Base-by-base conservation (phyloP, 345 rosid genomes). In the Toxicodendron radicans region DNA sequence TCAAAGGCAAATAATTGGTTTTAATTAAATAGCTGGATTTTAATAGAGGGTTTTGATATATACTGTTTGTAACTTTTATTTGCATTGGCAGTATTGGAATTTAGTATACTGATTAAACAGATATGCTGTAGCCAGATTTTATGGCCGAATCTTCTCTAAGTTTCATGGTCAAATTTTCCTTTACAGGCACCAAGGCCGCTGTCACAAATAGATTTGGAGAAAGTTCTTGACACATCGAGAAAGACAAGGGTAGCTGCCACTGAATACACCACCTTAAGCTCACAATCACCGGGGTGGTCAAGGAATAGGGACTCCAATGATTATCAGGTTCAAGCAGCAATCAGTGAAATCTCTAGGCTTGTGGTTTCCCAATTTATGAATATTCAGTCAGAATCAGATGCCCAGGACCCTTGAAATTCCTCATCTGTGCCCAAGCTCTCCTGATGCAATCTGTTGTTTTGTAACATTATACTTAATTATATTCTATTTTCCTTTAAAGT, bases 171-270 rank as follows among this genome's bases (percentile, higher is more conserved):
- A 7, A 9, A 16, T 41, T 6, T 62, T 78, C 12, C 35, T 76
- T 66, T 45, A 33, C 84, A 95, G 99, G 77, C 61, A n/a, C 95
- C 97, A 14, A 88, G 99, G 84, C 87, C 97, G 33, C 79, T 95
- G 57, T 77, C 86, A 10, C 92, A 90, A 75, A 30, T 71, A 7
- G 99, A 95, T 76, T 61, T 93, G 85, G 90, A 89, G 87, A 88
- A 83, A 76, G 91, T 89, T 76, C 79, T 93, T 59, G 73, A 80
- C 7, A 87, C 95, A 17, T 87, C 97, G 35, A 86, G 73, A 71
- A 95, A 91, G 83, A 93, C 97, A 0, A 84, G 84, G 68, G 84
- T 84, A 53, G 99, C 90, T 62, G 98, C 99, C 27, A 85, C 80
- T 7, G 98, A 91, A 58, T 93, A 90, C 81, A 78, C 81, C 46